Base-by-base conservation (phyloP, 1,284 basidiomycete genomes). In the Boletus semigastroideus region DNA sequence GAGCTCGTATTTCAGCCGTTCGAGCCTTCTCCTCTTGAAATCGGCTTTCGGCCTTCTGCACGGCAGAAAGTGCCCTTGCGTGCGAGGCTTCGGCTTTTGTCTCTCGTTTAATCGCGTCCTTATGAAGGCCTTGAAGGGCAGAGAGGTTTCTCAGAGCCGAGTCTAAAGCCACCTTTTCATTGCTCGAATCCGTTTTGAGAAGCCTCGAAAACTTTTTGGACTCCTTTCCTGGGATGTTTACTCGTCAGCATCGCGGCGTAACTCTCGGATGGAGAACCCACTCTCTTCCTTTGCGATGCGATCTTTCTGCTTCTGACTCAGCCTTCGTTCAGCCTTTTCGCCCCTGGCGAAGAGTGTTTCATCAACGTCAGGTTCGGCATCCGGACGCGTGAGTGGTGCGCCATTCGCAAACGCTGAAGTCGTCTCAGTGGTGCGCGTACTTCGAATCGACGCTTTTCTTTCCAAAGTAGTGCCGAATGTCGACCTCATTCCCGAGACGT, bases 71-170 rank as follows among this genome's bases (percentile, higher is more conserved):
- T 12, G 68, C 60, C 28, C 42, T 67, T 42, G 58, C 50, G n/a
- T 68, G 41, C 16, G 64, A 50, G 14, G 38, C 31, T 47, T 57
- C 59, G 4, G 67, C 66, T 38, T 49, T 68, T 17, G 52, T 38
- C 46, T 67, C 68, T 27, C 66, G 64, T 41, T 57, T 69, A 9
- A 69, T 63, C 17, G 66, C 67, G 13, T 45, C 46, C 44, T 62
- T 70, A 10, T 71, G 67, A n/a, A 65, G 67, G 33, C 34, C 14
- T 47, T 71, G 66, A 25, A 67, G 62, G 5, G 60, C 27, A 4
- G 67, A 55, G 10, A 67, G 66, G 1, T 42, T 53, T 36, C 49
- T 57, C n/a, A 70, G 28, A 19, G 66, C 66, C 39, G 67, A 60
- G 42, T 55, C 54, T 5, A 71, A 44, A 14, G 65, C 69, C 39